Conservation (phyloP, 108 stramenopile species). For the Nitzschia putrida region DNA sequence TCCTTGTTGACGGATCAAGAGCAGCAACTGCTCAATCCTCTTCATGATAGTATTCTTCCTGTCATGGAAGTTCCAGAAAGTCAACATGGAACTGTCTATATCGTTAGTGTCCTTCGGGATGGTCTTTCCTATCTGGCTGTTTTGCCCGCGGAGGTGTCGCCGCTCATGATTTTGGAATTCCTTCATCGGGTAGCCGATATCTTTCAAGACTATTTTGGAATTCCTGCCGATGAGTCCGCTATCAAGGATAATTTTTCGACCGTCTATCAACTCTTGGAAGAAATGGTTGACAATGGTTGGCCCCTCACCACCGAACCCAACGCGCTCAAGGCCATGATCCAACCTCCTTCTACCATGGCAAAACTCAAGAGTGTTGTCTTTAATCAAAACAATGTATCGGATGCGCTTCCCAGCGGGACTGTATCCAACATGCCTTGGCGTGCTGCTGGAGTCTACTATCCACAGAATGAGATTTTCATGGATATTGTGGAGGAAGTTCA, state of each 20-base stretch:
- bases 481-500: conserved; percentile 97
- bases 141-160: conserved; percentile 82
- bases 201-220: conserved; percentile 93
- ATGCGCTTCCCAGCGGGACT: conserved; percentile 85
- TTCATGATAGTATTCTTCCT: conserved; percentile 73
- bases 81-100: conserved; percentile 51
- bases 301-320: conserved; percentile 99
- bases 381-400: conserved; percentile 49
- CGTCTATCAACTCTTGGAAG: conserved; percentile 96
- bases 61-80: conserved; percentile 84
- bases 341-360: conserved; percentile 88
- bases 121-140: conserved; percentile 92
- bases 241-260: conserved; percentile 97
- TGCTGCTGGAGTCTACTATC: conserved; percentile 88
- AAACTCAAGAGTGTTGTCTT: conserved; percentile 55
- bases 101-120: conserved; percentile 79
- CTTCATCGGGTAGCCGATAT: conserved; percentile 94
- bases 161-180: conserved; percentile 94
- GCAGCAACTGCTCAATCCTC: conserved; percentile 43
- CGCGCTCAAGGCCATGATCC: conserved; percentile 94
- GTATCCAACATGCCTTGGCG: conserved; percentile 98
- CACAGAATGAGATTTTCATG: conserved; percentile 96
- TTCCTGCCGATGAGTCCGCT: conserved; percentile 87
- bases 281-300: conserved; percentile 98
- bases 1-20: conserved; percentile 45